Conservation (phyloP, 805 yeast genomes). For the Naumovozyma castellii region DNA sequence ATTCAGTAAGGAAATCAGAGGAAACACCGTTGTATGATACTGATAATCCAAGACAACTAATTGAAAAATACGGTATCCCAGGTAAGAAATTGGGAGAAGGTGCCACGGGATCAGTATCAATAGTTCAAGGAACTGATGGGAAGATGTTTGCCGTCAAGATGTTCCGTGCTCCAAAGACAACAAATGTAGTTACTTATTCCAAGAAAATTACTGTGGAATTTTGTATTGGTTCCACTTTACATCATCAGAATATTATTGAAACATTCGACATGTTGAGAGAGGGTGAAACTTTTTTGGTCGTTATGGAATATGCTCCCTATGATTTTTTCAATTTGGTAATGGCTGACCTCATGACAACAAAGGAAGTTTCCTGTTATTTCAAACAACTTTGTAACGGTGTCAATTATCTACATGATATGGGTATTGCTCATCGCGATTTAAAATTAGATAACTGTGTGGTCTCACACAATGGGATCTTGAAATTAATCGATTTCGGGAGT, state of each 20-base stretch:
- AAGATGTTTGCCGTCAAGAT: conserved; percentile 78
- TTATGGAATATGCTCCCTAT: conserved; percentile 88
- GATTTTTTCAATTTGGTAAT: conserved; percentile 90
- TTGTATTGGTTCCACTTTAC: conserved; percentile 66
- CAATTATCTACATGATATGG: conserved; percentile 62
- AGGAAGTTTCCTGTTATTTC: conserved; percentile 72
- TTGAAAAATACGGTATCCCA: conserved; percentile 62
- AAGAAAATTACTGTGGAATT: conserved; percentile 76
- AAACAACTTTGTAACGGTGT: conserved; percentile 75
- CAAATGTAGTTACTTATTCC: conserved; percentile 56
- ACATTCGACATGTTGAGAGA: conserved; percentile 75
- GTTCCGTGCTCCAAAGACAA: conserved; percentile 31
- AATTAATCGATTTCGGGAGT: conserved; percentile 88
- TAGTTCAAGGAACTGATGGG: conserved; percentile 54
- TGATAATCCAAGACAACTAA: conserved; percentile 33
- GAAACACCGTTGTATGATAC: conserved; percentile 29
- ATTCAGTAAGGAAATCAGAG: background rate
- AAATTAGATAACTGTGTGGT: conserved; percentile 93
- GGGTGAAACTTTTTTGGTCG: conserved; percentile 51
- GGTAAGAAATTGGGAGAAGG: conserved; percentile 81
- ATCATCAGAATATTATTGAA: conserved; percentile 71
- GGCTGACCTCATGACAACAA: conserved; percentile 67
- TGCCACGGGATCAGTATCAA: conserved; percentile 88
- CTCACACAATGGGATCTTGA: conserved; percentile 59
- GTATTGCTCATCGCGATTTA: conserved; percentile 87